Base-by-base conservation (phyloP, 2,329 filamentous ascomycete genomes). In the Colletotrichum tabaci region DNA sequence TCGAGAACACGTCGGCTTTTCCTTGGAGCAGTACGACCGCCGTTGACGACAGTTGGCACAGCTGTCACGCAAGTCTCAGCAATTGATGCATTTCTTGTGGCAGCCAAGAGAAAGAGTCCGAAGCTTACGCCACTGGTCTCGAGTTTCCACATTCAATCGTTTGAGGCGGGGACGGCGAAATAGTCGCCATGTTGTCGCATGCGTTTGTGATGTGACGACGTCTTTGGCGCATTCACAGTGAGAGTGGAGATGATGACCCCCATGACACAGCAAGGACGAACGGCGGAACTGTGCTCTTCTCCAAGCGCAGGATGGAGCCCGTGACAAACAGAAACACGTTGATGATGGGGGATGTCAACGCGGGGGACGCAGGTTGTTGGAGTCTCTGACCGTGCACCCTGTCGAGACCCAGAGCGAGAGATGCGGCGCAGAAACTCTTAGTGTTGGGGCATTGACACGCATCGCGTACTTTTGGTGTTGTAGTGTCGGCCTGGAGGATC, bases 21-120 rank as follows among this genome's bases (percentile, higher is more conserved):
- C 80, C 63, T 82, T 82, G 21, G 80, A 81, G 74, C 81, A 83
- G 50, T 77, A 81, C 0, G 80, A 80, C 5, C 79, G 77, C 13
- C 81, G 76, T 30, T 78, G 76, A 6, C 81, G 79, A 66, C 81
- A 83, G 18, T 77, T 75, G 2, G 80, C 73, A 64, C 81, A 83
- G 3, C 81, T 83, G 40, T 21, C 38, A 10, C 21, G 40, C 56
- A n/a, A 49, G 30, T 16, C 10, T 44, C 56, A 38, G 42, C n/a
- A 57, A n/a, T n/a, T 16, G 5, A 47, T 18, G 13, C 42, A 47
- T n/a, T 16, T 30, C 60, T 15, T 26, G 46, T 26, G 47, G 10
- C 6, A 46, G 10, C 18, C 23, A 47, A 7, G 40, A 38, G 12
- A 1, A 26, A 18, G 21, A 23, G 46, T 16, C 4, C 3, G 30